Conservation (phyloP, 768 basidiomycete genomes). For the Mycena haematopus region DNA sequence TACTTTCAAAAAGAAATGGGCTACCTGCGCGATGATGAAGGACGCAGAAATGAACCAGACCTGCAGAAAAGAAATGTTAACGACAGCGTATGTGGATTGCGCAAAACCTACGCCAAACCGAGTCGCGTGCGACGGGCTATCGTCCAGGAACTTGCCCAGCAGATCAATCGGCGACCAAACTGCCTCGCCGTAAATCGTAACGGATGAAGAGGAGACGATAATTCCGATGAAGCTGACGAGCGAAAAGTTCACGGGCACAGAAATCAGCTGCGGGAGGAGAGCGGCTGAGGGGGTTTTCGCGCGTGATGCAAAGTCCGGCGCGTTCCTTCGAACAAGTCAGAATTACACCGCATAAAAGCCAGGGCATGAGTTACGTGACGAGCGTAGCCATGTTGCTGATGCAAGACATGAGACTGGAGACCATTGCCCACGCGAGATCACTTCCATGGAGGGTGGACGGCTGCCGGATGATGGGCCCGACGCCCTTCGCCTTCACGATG, state of each 20-base stretch:
- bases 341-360: slow-evolving; percentile 24
- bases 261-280: slow-evolving; percentile 68
- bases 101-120: slow-evolving; percentile 61
- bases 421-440: slow-evolving; percentile 78
- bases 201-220: slow-evolving; percentile 79
- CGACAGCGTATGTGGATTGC: background rate
- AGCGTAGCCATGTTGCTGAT: slow-evolving; percentile 83
- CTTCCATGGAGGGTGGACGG: slow-evolving; percentile 69
- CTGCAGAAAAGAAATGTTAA: slow-evolving; percentile 35
- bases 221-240: slow-evolving; percentile 82
- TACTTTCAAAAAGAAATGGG: background rate
- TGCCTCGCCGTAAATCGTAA: slow-evolving; percentile 76
- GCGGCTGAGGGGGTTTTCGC: slow-evolving; percentile 63
- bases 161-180: slow-evolving; percentile 84
- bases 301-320: slow-evolving; percentile 78
- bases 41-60: slow-evolving; percentile 82
- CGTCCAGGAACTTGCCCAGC: slow-evolving; percentile 71
- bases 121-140: slow-evolving; percentile 64
- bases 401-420: slow-evolving; percentile 74
- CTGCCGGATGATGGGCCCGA: slow-evolving; percentile 76
- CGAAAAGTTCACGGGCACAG: slow-evolving; percentile 76
- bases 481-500: slow-evolving; percentile 76
- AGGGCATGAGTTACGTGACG: slow-evolving; percentile 54
- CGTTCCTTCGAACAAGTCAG: slow-evolving; percentile 55
- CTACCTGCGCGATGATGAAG: slow-evolving; percentile 76